These are phyloP conservation scores for Leccinum glutinopallens DNA, from an alignment of 1,284 basidiomycete species.

Conservation along the genomic window DNA sequence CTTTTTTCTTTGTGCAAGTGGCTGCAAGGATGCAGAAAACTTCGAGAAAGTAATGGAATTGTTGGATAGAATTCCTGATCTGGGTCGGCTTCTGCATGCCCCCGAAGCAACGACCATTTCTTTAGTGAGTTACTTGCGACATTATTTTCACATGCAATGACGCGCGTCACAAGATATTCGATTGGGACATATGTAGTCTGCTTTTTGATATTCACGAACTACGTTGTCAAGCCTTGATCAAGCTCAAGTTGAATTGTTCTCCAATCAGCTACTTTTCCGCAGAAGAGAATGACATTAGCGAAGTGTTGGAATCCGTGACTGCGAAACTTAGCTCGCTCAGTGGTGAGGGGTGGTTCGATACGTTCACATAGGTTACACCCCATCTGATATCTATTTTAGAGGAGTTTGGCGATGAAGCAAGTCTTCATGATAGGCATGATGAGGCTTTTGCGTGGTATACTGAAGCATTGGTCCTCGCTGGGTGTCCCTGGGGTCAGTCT, in stretches of 20 bases:
- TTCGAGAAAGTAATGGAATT: neutral
- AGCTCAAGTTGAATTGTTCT: neutral
- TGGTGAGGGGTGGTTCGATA: neutral
- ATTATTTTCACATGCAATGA: neutral
- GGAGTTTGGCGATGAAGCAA: constrained; percentile 8
- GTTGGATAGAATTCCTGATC: constrained; percentile 3
- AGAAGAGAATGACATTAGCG: neutral
- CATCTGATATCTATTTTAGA: neutral
- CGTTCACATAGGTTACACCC: neutral
- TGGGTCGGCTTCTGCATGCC: constrained; percentile 10
- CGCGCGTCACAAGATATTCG: constrained; percentile 12
- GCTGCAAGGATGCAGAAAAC: neutral
- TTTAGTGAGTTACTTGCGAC: neutral
- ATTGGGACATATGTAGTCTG: constrained; percentile 8
- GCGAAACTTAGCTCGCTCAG: neutral
- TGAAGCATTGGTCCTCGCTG: constrained; percentile 9
- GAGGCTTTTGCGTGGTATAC: constrained; percentile 13
- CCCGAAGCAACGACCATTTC: constrained; percentile 2
- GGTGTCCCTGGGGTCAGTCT: constrained; percentile 4
- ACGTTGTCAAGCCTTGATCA: constrained; percentile 8
- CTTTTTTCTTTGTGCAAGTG: neutral
- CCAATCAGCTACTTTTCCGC: neutral
- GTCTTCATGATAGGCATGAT: neutral
- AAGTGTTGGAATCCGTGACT: neutral
- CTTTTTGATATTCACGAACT: constrained; percentile 12